Conservation (phyloP, 768 basidiomycete genomes). For the Auricularia cornea region DNA sequence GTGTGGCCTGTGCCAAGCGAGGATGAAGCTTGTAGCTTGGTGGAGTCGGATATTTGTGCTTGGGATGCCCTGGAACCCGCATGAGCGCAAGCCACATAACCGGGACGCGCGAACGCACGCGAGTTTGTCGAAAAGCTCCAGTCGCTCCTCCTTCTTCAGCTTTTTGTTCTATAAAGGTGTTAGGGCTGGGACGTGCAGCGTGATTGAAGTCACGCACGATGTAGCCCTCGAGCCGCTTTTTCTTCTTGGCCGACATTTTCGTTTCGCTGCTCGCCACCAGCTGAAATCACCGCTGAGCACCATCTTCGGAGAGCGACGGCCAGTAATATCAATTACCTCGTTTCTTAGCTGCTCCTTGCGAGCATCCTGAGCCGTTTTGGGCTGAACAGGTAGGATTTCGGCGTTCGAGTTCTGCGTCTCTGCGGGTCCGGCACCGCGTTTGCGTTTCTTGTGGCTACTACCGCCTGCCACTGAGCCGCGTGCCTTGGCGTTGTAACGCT, state of each 20-base stretch:
- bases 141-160: slow-evolving; percentile 80
- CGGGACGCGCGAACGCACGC: slow-evolving; percentile 43
- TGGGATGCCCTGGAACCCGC: slow-evolving; percentile 56
- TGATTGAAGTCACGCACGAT: slow-evolving; percentile 47
- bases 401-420: slow-evolving; percentile 44
- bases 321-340: slow-evolving; percentile 39
- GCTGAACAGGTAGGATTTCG: slow-evolving; percentile 48
- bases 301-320: neutral
- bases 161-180: slow-evolving; percentile 64
- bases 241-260: slow-evolving; percentile 77
- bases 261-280: slow-evolving; percentile 33
- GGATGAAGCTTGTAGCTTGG: slow-evolving; percentile 68
- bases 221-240: slow-evolving; percentile 84
- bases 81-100: neutral
- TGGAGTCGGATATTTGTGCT: slow-evolving; percentile 48
- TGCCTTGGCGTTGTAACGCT: slow-evolving; percentile 56
- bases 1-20: slow-evolving; percentile 71
- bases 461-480: slow-evolving; percentile 45
- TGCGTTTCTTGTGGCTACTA: slow-evolving; percentile 11
- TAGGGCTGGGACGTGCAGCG: neutral
- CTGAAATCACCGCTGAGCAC: neutral
- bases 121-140: slow-evolving; percentile 69
- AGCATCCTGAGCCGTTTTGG: slow-evolving; percentile 49
- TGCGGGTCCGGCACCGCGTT: slow-evolving; percentile 15
- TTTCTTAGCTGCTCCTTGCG: slow-evolving; percentile 48